Percentiles rank a stretch among this genome's conserved stretches.
Conservation (phyloP, 768 basidiomycete species). For the Boletus eberwhitei region DNA sequence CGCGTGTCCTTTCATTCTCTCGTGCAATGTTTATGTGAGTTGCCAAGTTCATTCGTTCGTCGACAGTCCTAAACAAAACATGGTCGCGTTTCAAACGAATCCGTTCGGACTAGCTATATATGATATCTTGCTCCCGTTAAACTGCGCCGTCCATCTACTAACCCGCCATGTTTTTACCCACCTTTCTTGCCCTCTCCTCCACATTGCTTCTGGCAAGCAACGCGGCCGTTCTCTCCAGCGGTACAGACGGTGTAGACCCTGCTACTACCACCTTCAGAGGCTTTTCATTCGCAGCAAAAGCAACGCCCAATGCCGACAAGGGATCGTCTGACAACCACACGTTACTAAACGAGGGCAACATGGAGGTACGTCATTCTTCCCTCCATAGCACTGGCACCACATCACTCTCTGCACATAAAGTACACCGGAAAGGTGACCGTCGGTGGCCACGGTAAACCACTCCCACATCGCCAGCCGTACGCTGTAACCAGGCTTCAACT, state of each 20-base stretch:
- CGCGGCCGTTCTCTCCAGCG: constrained; percentile 17
- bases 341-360: constrained; percentile 21
- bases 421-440: constrained; percentile 30
- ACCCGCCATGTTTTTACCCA: constrained; percentile 13
- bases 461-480: not conserved
- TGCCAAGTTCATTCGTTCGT: not conserved
- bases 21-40: not conserved
- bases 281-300: constrained; percentile 21
- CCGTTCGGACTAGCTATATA: not conserved
- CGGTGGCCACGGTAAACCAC: constrained; percentile 27
- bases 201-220: constrained; percentile 34
- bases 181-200: constrained; percentile 8
- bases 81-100: constrained; percentile 13
- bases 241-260: not conserved
- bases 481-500: not conserved
- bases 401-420: constrained; percentile 10
- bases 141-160: not conserved
- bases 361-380: constrained; percentile 22
- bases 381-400: too few species aligned
- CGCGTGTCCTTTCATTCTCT: too few species aligned
- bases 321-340: constrained; percentile 23
- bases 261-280: constrained; percentile 8
- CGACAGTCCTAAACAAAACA: constrained; percentile 7
- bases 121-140: not conserved
- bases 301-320: constrained; percentile 16